These are phyloP conservation scores for Talaromyces funiculosus DNA, from an alignment of 2,329 filamentous ascomycete species.

Conservation along the genomic window DNA sequence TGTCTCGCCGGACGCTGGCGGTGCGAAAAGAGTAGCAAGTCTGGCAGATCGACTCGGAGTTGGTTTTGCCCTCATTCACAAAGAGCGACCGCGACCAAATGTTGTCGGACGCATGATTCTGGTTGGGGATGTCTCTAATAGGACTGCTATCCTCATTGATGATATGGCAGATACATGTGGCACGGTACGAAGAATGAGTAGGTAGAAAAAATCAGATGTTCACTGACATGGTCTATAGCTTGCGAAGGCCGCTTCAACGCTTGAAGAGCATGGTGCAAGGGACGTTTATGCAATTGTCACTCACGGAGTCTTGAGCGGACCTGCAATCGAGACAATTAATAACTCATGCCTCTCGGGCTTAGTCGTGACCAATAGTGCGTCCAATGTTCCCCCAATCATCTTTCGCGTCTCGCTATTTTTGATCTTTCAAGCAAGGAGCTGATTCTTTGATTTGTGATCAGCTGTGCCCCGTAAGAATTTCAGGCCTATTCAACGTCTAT, in stretches of 20 bases:
- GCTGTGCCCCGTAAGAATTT: constrained; percentile 21
- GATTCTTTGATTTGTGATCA: constrained; percentile 33
- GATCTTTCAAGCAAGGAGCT: constrained; percentile 55
- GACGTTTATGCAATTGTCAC: constrained; percentile 93
- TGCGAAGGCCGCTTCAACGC: constrained; percentile 79
- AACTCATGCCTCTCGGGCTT: constrained; percentile 68
- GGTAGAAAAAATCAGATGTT: background rate
- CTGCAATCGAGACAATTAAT: constrained; percentile 81
- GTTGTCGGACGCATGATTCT: constrained; percentile 91
- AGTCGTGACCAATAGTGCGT: constrained; percentile 59
- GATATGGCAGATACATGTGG: constrained; percentile 97
- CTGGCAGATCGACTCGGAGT: constrained; percentile 73
- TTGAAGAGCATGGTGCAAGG: constrained; percentile 78
- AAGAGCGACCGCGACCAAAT: constrained; percentile 85
- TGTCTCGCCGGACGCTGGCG: constrained; percentile 89
- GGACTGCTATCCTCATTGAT: constrained; percentile 91
- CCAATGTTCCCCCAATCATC: background rate
- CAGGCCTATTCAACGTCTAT: background rate
- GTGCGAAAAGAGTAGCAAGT: constrained; percentile 67
- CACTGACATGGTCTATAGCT: constrained; percentile 28
- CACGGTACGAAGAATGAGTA: constrained; percentile 40
- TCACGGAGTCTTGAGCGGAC: constrained; percentile 82
- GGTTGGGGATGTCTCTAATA: constrained; percentile 86
- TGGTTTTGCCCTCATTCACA: constrained; percentile 91
- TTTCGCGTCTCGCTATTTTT: background rate